Evolutionary conservation across 768 basidiomycete species (phyloP), one percentile per base, ranked within the genome.

Genomic region (Tulasnella sp.): DNA sequence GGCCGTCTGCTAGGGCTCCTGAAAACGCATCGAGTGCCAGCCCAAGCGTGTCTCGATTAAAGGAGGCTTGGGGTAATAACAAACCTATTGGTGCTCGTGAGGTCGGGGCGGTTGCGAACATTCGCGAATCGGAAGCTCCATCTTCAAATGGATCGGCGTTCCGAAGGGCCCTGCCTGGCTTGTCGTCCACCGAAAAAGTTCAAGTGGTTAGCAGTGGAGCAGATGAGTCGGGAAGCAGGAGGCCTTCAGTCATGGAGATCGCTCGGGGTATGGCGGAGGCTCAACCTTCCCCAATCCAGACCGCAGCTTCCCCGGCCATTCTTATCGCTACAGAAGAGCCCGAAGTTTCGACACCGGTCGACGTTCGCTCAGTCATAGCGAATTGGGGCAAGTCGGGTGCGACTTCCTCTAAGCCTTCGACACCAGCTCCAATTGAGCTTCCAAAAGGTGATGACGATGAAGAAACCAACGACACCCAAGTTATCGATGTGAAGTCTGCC

Each of bases 171-270:
- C 72, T 73, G 3, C 72, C 72, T 73, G 72, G 72, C 6, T 4
- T 73, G 12, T 39, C 72, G 29, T 52, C 45, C 22, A 39, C 45
- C 12, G 72, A 73, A 15, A 73, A 73, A 70, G 19, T 17, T 25
- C 69, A 70, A 22, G 69, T n/a, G n/a, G n/a, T 42, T 14, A 39
- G 36, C 4, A 70, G 7, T 39, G 31, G 31, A 14, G 17, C 36
- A 22, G 69, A 38, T 42, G 40, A 38, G 5, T 34, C 69, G 19
- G 69, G 37, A 38, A 70, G 69, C 36, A 70, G 25, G 69, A 70
- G 72, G 40, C 77, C 34, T 17, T 88, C 89, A 17, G 91, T 89
- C 31, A 93, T 93, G 92, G 91, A 93, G 54, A 88, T 93, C 14
- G 91, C 91, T 2, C 90, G 90, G 81, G 86, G 87, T 11, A 81